Conservation (phyloP, 768 basidiomycete genomes). For the Lactarius psammicola region DNA sequence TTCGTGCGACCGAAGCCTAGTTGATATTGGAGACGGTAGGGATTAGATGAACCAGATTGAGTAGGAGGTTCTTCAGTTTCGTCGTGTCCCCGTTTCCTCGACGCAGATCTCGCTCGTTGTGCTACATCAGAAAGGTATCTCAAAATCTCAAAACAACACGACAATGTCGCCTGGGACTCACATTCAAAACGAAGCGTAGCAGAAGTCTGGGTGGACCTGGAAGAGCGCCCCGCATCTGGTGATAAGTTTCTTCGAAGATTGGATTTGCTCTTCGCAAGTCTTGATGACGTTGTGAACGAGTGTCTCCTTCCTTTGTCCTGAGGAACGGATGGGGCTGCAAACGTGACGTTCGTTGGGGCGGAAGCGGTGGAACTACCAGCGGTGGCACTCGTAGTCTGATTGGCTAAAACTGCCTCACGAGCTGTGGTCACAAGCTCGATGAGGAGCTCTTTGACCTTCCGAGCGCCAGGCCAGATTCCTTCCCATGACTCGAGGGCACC, state of each 20-base stretch:
- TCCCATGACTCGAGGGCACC: conserved; percentile 76
- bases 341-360: conserved; percentile 6
- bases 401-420: conserved; percentile 56
- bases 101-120: conserved; percentile 71
- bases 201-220: conserved; percentile 32
- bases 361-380: conserved; percentile 26
- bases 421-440: conserved; percentile 67
- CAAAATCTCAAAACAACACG: conserved; percentile 4
- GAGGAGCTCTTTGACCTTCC: conserved; percentile 81
- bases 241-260: conserved; percentile 36
- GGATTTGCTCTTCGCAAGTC: conserved; percentile 30
- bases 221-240: conserved; percentile 35
- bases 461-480: conserved; percentile 83
- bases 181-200: conserved; percentile 36
- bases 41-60: conserved; percentile 24
- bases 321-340: conserved; percentile 15
- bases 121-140: conserved; percentile 39
- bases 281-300: conserved; percentile 27
- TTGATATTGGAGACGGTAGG: conserved; percentile 32
- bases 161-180: conserved; percentile 29
- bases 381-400: conserved; percentile 29
- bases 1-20: conserved; percentile 39
- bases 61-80: conserved; percentile 57
- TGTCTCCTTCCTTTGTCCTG: conserved; percentile 27
- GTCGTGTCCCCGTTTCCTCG: conserved; percentile 69